Evolutionary conservation across 73 alveolate species (phyloP), one percentile per base, ranked within the genome.

Genomic region (Paramecium primaurelia): DNA sequence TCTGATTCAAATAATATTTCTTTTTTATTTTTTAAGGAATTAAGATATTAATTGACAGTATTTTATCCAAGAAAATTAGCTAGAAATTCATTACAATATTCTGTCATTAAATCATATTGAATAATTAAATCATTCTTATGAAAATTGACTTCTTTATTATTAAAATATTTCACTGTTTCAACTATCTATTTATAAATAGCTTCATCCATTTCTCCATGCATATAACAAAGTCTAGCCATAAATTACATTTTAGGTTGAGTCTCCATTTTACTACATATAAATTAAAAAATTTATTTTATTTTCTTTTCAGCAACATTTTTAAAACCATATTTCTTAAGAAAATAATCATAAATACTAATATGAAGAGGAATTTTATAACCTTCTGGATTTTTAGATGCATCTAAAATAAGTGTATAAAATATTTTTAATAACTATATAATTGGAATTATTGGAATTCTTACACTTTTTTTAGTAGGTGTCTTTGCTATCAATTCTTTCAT

Each of bases 261-360:
- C 9, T 59, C 32, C 58, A 38, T 80, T 14, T 42, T 45, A 45
- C 37, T 20, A 26, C 34, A 22, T 32, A 80, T 80, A 47, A 10
- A 80, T 26, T 20, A 80, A 25, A 80, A 80, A 0, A 80, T 28
- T 77, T 88, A 77, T 86, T 64, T 64, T 37, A 88, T 92, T 80
- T 95, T 93, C 80, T 86, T 93, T 86, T 95, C 98, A 37, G 97
- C 98, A 4, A 95, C 98, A 30, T 93, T 92, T 45, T 95, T 95
- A 25, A 95, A 87, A 4, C 98, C 98, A 92, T 95, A 95, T 42
- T 93, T 93, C 34, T 93, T 86, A 90, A 93, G 86, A 75, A 93
- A 90, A 69, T 26, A 85, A 64, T 95, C 98, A 60, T 95, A 95
- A 16, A 94, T 80, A 25, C 91, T 42, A 22, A 80, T 64, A 42